phyloP scores from a whole-genome alignment of 441 rosid genomes.

The Croton laevigatus region DNA sequence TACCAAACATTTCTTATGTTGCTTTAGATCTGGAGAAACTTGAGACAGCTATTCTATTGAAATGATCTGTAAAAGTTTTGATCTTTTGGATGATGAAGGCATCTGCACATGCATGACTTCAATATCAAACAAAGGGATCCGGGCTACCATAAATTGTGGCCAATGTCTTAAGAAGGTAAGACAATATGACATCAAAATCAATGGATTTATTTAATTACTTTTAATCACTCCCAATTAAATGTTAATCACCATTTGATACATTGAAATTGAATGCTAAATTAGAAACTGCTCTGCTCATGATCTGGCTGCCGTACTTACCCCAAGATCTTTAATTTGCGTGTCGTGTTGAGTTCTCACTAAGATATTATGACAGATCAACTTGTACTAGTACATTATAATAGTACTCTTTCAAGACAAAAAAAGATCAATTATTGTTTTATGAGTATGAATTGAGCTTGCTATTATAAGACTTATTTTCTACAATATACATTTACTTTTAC shows the following conservation, averaged over 20 bases:
- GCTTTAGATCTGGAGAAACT: constrained; percentile 25
- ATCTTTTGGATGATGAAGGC: constrained; percentile 11
- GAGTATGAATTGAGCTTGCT: no score
- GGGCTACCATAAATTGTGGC: background rate
- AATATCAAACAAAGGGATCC: background rate
- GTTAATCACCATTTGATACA: no score
- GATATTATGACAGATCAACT: no score
- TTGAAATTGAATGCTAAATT: background rate
- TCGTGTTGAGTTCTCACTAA: background rate
- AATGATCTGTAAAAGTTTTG: constrained; percentile 16
- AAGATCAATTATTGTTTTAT: no score
- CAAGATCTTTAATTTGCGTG: background rate
- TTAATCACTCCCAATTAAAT: no score
- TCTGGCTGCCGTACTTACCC: no score
- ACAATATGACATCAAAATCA: background rate
- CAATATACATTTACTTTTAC: no score
- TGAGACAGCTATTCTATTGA: background rate
- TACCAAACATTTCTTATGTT: constrained; percentile 7
- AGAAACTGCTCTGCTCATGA: background rate
- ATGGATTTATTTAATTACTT: background rate
- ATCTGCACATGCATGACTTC: constrained; percentile 27
- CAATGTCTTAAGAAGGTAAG: background rate
- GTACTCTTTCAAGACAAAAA: no score
- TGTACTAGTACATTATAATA: no score
- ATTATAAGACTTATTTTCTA: no score